phyloP scores from a whole-genome alignment of 345 rosid genomes.

The Eucalyptus virginea region DNA sequence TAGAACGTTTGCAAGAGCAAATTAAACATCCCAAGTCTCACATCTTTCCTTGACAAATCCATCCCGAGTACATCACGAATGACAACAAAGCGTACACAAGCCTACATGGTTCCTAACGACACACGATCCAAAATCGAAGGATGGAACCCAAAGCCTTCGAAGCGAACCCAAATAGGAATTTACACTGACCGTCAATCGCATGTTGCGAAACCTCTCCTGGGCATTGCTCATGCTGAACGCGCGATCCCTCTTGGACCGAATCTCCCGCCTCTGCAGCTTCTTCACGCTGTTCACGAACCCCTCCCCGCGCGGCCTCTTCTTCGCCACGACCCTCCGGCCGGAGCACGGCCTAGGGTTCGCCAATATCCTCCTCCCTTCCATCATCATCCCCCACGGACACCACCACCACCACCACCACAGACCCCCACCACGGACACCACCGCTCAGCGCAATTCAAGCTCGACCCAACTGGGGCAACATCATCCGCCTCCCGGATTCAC shows the following conservation, averaged over 20 bases:
- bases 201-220: conserved; percentile 60
- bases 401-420: neutral
- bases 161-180: neutral
- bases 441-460: neutral
- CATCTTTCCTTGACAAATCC: neutral
- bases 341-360: conserved; percentile 77
- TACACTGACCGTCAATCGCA: conserved; percentile 38
- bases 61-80: neutral
- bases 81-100: neutral
- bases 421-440: neutral
- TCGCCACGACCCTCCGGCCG: conserved; percentile 55
- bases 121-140: neutral
- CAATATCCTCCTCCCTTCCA: conserved; percentile 80
- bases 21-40: neutral
- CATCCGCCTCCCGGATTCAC: neutral
- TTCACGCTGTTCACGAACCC: conserved; percentile 60
- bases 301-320: conserved; percentile 42
- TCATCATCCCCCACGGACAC: neutral
- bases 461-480: neutral
- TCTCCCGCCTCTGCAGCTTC: conserved; percentile 72
- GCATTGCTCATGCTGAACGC: conserved; percentile 54
- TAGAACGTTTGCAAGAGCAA: neutral
- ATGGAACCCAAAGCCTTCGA: neutral
- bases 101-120: neutral
- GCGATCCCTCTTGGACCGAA: conserved; percentile 47